phyloP scores from a whole-genome alignment of 2,329 filamentous ascomycete species.

The Ascochyta clinopodiicola region DNA sequence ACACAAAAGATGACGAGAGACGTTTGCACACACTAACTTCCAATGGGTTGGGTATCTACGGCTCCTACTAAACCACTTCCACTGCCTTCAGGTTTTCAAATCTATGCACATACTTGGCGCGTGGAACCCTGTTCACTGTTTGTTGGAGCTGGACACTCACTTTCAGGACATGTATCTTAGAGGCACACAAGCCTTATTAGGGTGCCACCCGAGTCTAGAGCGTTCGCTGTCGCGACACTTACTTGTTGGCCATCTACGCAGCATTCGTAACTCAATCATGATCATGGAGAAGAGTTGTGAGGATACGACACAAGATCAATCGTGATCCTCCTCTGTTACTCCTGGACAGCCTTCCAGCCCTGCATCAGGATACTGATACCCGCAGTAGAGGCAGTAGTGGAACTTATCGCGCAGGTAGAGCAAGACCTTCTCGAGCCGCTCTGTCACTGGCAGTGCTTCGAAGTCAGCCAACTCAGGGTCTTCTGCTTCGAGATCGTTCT shows the following conservation, averaged over 20 bases:
- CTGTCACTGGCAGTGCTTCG: slow-evolving; percentile 69
- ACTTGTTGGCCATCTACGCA: not conserved
- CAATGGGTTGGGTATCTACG: slow-evolving; percentile 3
- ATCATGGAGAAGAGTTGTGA: not conserved
- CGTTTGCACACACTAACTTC: not conserved
- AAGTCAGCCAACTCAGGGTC: slow-evolving; percentile 83
- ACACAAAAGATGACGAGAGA: not conserved
- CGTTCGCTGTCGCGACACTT: not conserved
- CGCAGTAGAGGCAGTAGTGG: slow-evolving; percentile 96
- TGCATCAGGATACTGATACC: slow-evolving; percentile 75
- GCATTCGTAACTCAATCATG: not conserved
- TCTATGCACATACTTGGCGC: not conserved
- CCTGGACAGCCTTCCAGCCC: slow-evolving; percentile 90
- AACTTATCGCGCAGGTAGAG: slow-evolving; percentile 73
- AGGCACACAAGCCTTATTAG: not conserved
- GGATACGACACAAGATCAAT: slow-evolving; percentile 50
- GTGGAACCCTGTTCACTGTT: not conserved
- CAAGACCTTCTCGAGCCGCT: slow-evolving; percentile 72
- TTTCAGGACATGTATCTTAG: too few species aligned
- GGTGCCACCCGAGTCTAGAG: not conserved
- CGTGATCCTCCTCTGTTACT: slow-evolving; percentile 81
- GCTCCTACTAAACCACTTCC: not conserved
- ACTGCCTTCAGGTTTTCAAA: not conserved
- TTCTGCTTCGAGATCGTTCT: slow-evolving; percentile 76
- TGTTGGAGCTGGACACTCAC: not conserved